These are phyloP conservation scores for Podosphaera aphanis DNA, from an alignment of 2,329 filamentous ascomycete genomes.

Conservation along the genomic window DNA sequence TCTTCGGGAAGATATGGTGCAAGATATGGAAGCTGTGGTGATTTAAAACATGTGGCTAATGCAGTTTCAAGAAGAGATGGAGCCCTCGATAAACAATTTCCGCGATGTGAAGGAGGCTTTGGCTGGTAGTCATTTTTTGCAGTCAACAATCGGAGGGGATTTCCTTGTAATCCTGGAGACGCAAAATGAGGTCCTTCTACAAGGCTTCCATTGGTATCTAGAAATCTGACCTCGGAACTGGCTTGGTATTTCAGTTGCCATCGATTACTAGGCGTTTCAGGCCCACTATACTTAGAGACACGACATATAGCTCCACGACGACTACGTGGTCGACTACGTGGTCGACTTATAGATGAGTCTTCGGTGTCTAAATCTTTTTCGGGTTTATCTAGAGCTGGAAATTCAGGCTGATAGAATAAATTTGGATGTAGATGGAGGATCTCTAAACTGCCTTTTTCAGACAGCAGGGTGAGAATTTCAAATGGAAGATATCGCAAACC, in stretches of 20 bases:
- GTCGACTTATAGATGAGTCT: neutral
- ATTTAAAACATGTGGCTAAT: conserved; percentile 8
- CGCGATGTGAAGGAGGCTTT: conserved; percentile 6
- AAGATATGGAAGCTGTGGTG: conserved; percentile 7
- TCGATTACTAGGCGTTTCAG: neutral
- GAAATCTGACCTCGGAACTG: conserved; percentile 12
- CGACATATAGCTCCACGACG: conserved; percentile 1
- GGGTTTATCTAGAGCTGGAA: conserved; percentile 3
- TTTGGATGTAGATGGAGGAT: conserved; percentile 38
- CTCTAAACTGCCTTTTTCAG: conserved; percentile 21
- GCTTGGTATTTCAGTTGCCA: conserved; percentile 13
- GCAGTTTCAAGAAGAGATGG: conserved; percentile 15
- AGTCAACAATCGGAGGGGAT: conserved; percentile 5
- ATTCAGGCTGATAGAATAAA: conserved; percentile 27
- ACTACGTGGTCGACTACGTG: no score
- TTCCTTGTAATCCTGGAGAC: neutral
- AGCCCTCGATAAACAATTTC: conserved; percentile 7
- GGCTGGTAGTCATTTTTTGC: conserved; percentile 5
- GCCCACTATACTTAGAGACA: neutral
- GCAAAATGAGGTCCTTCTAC: conserved; percentile 13
- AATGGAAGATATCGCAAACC: conserved; percentile 33
- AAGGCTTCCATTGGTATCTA: conserved; percentile 11
- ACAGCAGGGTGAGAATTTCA: conserved; percentile 35
- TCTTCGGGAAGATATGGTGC: conserved; percentile 7
- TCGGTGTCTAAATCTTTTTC: neutral